phyloP scores from a whole-genome alignment of 1,284 basidiomycete species.

The Calocybe gambosa region DNA sequence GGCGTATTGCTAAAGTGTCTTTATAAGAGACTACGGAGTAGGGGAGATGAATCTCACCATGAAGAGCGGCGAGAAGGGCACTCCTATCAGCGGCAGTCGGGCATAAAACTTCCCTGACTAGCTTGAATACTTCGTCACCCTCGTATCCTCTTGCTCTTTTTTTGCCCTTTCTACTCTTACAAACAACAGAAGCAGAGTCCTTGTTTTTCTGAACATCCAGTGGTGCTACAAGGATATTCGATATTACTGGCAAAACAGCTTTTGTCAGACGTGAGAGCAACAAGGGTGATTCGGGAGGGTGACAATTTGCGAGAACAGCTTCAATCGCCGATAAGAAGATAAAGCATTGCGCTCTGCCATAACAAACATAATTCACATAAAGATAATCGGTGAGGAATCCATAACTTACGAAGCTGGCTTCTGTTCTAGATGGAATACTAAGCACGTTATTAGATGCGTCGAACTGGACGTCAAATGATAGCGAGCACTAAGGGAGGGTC shows the following conservation, averaged over 20 bases:
- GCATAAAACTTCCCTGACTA: constrained; percentile 43
- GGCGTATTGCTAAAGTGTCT: constrained; percentile 37
- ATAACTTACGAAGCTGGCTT: constrained; percentile 40
- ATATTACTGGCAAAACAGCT: constrained; percentile 45
- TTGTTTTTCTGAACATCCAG: constrained; percentile 22
- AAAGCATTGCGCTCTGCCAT: constrained; percentile 36
- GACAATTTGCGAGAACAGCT: constrained; percentile 38
- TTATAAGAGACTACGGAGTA: background rate
- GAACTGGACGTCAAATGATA: constrained; percentile 49
- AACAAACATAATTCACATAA: background rate
- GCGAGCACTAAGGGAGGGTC: constrained; percentile 33
- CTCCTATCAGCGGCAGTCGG: constrained; percentile 45
- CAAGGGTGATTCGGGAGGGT: constrained; percentile 42
- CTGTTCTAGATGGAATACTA: constrained; percentile 60
- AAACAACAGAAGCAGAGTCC: constrained; percentile 17
- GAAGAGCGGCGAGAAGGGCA: constrained; percentile 50
- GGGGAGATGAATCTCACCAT: constrained; percentile 40
- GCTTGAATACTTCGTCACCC: constrained; percentile 72
- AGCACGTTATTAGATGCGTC: constrained; percentile 39
- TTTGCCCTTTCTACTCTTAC: constrained; percentile 56
- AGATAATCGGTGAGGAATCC: background rate
- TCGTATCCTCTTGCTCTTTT: constrained; percentile 73
- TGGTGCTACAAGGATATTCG: constrained; percentile 41
- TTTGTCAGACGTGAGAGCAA: constrained; percentile 51
- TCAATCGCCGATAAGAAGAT: constrained; percentile 39